Evolutionary conservation across 202 grass and related monocot genomes (phyloP), one percentile per base, ranked within the genome.

Genomic region (Zoysia matrella): DNA sequence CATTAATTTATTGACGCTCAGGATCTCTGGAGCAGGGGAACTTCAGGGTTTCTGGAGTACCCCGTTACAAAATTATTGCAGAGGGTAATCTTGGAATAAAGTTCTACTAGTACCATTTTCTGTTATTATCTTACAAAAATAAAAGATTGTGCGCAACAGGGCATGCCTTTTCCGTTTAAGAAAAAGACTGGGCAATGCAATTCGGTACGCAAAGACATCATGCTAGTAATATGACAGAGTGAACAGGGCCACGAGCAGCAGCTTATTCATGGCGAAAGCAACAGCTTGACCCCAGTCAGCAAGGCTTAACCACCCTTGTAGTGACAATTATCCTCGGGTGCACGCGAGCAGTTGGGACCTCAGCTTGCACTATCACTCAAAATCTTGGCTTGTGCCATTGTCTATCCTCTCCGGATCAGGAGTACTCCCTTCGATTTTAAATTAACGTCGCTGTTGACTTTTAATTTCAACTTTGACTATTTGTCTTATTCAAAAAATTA

Each of bases 331-430:
- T 57, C 45, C 8, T 60, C 39, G 12, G 3, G 16, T 3, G 36
- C 57, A 11, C 57, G 3, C 7, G 43, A 4, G 44, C 65, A 66
- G 77, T 86, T 89, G 79, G 79, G 74, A 52, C 74, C 41, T 79
- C 53, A 12, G 11, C 22, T 36, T 61, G 41, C 45, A 58, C 14
- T 50, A 82, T 81, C 50, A 58, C 47, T 70, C 76, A 1, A 11
- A 18, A 79, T 67, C 48, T 75, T 52, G 65, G 47, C 55, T 22
- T 22, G 22, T 22, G 22, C 22, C 22, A 22, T 22, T 22, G 22
- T 22, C 22, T 22, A 22, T 22, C 22, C 22, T 22, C 22, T 22
- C 22, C 22, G 22, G 22, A 22, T 22, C 22, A 22, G 22, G 22
- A 22, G 22, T 22, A 22, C 22, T 22, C 22, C 22, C 22, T 22